These are phyloP conservation scores for Carex sylvatica DNA, from an alignment of 202 grass and related monocot species.

Conservation along the genomic window DNA sequence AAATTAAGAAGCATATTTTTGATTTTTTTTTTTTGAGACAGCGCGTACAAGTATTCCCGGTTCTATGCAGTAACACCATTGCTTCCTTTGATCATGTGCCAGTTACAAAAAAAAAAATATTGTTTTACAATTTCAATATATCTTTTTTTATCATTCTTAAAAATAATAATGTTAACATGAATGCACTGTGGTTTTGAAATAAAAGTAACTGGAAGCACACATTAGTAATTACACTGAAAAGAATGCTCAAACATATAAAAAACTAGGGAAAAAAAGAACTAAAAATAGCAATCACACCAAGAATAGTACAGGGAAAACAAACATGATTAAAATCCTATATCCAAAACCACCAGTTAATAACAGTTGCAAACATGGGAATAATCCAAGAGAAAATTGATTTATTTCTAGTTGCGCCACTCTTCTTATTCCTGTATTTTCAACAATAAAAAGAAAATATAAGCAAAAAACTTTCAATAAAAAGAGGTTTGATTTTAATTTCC, in stretches of 20 bases:
- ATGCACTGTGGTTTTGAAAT: neutral
- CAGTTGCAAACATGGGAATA: conserved; percentile 23
- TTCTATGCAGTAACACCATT: too few relatives aligned
- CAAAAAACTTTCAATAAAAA: neutral
- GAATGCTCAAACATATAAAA: neutral
- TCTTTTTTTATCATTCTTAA: neutral
- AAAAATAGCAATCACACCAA: neutral
- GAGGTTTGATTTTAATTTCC: neutral
- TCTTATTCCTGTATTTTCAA: conserved; percentile 31
- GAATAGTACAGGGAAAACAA: neutral
- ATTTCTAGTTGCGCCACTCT: conserved; percentile 27
- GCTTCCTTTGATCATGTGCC: neutral
- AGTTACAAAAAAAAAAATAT: neutral
- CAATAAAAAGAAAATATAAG: conserved; percentile 8
- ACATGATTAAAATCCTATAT: conserved; percentile 15
- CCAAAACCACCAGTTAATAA: conserved; percentile 21
- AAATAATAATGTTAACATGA: neutral
- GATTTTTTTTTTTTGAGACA: too few relatives aligned
- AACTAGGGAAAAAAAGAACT: neutral
- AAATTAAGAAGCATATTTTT: too few relatives aligned
- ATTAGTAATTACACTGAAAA: conserved; percentile 18
- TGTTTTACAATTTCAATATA: neutral
- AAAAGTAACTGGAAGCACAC: neutral
- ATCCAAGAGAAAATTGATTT: conserved; percentile 23
- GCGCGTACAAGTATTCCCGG: too few relatives aligned